A percentile compares a stretch with the other conserved stretches of the same genome.
Evolutionary conservation across 208 protist species (phyloP).

Genomic region (Crithidia acanthocephali): DNA sequence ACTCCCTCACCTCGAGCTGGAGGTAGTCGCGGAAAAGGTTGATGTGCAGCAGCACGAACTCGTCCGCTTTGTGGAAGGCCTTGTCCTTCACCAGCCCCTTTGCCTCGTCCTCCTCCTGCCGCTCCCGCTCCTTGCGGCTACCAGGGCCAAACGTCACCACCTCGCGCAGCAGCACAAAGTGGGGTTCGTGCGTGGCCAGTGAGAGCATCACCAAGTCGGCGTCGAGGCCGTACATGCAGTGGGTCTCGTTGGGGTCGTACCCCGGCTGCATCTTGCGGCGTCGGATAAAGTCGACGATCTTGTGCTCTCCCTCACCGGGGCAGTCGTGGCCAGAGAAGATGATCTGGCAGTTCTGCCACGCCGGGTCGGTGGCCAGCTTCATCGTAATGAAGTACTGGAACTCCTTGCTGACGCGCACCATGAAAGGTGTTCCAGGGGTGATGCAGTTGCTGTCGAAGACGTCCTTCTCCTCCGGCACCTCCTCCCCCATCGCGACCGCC

Average conservation of each 20-base stretch:
- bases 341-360: constrained; percentile 94
- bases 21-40: constrained; percentile 97
- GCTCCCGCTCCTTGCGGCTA: constrained; percentile 73
- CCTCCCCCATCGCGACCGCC: constrained; percentile 61
- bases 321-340: constrained; percentile 95
- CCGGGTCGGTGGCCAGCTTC: constrained; percentile 91
- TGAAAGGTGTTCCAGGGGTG: constrained; percentile 98
- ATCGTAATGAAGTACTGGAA: constrained; percentile 96
- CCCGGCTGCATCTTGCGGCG: constrained; percentile 87
- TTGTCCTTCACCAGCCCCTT: constrained; percentile 88
- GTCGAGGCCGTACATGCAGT: constrained; percentile 99
- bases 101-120: constrained; percentile 73
- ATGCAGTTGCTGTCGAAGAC: constrained; percentile 98
- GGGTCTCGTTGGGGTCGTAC: constrained; percentile 95
- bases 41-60: constrained; percentile 94
- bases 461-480: constrained; percentile 82
- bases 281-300: constrained; percentile 99
- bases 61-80: constrained; percentile 76
- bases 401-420: constrained; percentile 93
- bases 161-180: constrained; percentile 98
- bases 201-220: constrained; percentile 98
- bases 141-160: constrained; percentile 86
- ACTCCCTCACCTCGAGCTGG: constrained; percentile 82
- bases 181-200: constrained; percentile 96
- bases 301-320: constrained; percentile 99